Evolutionary conservation across 208 protist genomes (phyloP), one percentile per base, ranked within the genome.

Genomic region (Crithidia sp.): DNA sequence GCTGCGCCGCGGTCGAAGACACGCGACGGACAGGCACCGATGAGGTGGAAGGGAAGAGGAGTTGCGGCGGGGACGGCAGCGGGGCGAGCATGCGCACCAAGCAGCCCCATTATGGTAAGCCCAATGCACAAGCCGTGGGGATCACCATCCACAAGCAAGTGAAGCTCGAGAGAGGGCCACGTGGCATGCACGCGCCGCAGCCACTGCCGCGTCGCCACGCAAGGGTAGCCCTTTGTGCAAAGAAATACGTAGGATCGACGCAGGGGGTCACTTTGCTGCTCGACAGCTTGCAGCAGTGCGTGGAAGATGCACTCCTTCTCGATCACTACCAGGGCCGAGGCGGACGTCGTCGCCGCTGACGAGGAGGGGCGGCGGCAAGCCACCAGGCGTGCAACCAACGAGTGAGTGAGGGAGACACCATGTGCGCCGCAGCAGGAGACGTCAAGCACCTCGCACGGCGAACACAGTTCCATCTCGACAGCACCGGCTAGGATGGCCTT

Each of bases 171-270:
- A 5, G 28, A 7, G 6, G 87, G 86, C 67, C 76, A 73, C 49
- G 73, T 66, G 7, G 67, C 70, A 75, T 93, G 87, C 16, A 87
- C 45, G 39, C 81, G 83, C 10, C 69, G 84, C 37, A 95, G 68
- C 65, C 88, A 73, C 14, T 66, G 16, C n/a, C 82, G 87, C 2
- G 89, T 45, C 12, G 86, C 84, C 10, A 88, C 70, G 57, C 89
- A 95, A 0, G 92, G 92, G 70, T 96, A 96, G 4, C 92, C 92
- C 49, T 85, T 88, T 7, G 86, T 92, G 67, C 86, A 94, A 37
- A 96, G 67, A 39, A 95, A 83, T 17, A 65, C 37, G 44, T 59
- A 77, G 40, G 45, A 60, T 9, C 61, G 14, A 49, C 59, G 14
- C 12, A 4, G 37, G n/a, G 12, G 44, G 45, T 17, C 10, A 8